Percentiles rank a stretch among this genome's conserved stretches.
phyloP scores from a whole-genome alignment of 495 filamentous ascomycete species.

The Tricharina praecox region DNA sequence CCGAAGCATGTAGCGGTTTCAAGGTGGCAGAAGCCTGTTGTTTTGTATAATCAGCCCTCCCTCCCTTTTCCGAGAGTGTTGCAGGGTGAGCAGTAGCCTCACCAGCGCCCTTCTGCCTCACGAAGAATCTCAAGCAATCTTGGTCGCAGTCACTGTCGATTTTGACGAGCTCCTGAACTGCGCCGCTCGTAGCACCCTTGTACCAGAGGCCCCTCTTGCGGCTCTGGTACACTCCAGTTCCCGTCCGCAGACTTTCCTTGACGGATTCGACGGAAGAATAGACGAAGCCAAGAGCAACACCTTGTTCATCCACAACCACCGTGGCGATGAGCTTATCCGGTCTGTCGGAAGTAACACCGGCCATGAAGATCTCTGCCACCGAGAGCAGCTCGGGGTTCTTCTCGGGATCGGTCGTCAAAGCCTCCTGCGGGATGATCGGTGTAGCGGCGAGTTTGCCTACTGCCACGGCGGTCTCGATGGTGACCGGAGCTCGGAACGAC shows the following conservation, averaged over 20 bases:
- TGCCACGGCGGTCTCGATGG: slow-evolving; percentile 30
- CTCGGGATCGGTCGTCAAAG: slow-evolving; percentile 47
- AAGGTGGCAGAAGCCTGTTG: slow-evolving; percentile 77
- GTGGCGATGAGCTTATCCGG: slow-evolving; percentile 74
- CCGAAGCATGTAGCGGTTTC: slow-evolving; percentile 86
- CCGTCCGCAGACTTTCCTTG: slow-evolving; percentile 65
- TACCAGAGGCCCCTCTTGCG: slow-evolving; percentile 90
- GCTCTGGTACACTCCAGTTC: slow-evolving; percentile 87
- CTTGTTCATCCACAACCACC: slow-evolving; percentile 76
- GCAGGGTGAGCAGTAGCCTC: slow-evolving; percentile 7
- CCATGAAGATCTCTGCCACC: slow-evolving; percentile 51
- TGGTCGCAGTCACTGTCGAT: slow-evolving; percentile 81
- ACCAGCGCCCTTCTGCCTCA: slow-evolving; percentile 70
- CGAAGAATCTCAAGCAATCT: slow-evolving; percentile 77
- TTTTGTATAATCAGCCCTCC: background rate
- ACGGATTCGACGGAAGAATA: slow-evolving; percentile 89
- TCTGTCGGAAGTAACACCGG: slow-evolving; percentile 58
- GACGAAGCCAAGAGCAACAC: slow-evolving; percentile 67
- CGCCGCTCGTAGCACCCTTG: slow-evolving; percentile 86
- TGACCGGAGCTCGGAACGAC: slow-evolving; percentile 13
- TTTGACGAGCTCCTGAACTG: slow-evolving; percentile 72
- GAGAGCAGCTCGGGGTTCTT: slow-evolving; percentile 40
- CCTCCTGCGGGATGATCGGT: slow-evolving; percentile 56
- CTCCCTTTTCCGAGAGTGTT: background rate
- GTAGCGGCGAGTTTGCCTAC: slow-evolving; percentile 43